Evolutionary conservation across 176 grass and related monocot species (phyloP), one percentile per base, ranked within the genome.

Genomic region (Raddia guianensis): DNA sequence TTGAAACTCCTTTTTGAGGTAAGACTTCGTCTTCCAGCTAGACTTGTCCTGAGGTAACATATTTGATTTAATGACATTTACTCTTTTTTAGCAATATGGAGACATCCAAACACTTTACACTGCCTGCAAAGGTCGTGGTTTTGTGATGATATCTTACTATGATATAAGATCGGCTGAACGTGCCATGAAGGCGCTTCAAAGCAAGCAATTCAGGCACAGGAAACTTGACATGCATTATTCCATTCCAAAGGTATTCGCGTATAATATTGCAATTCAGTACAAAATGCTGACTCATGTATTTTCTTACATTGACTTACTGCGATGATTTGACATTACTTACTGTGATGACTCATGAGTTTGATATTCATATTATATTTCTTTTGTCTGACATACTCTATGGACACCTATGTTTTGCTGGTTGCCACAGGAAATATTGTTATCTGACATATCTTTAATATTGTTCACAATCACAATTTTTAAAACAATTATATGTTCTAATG

Each of bases 71-170:
- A 80, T 76, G 59, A n/a, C 56, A 34, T 56, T 51, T 70, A 21
- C 12, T 42, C 63, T 54, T 44, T 76, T 86, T 78, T 68, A 97
- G 95, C 90, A 94, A 92, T 97, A 94, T 78, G 95, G 95, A 68
- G 95, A 94, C 64, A 89, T 97, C 54, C 85, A 63, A 20, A 87
- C 85, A 70, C 78, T 97, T 58, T 85, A 97, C 78, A 85, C 90
- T 73, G 84, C 92, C 3, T 89, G 88, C 76, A 97, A 97, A 84
- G 90, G 92, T 88, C 90, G 59, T 80, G 95, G 91, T 79, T 91
- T 94, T 81, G 92, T 97, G 44, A 87, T 92, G 78, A 78, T 97
- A 78, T 97, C 92, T 76, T 97, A 94, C 80, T 97, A 97, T 85
- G 95, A 97, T 76, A 82, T 97, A 85, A 89, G 95, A 72, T 85